A percentile compares a stretch with the other conserved stretches of the same genome.
These are phyloP conservation scores for Dioscorea cayenensis DNA, from an alignment of 116 monocot genomes.

Conservation along the genomic window DNA sequence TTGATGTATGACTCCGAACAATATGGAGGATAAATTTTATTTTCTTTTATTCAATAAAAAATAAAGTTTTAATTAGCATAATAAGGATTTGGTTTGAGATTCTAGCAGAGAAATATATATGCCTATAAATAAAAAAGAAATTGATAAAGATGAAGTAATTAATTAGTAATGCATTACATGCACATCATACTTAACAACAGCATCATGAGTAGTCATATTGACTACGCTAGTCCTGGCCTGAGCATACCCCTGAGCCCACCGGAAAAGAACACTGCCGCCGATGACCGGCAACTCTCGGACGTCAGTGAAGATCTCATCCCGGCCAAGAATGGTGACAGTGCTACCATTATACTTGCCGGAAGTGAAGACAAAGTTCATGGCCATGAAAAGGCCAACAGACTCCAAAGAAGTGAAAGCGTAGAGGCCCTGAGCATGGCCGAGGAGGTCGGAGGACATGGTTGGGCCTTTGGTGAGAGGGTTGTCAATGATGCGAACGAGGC, in stretches of 20 bases:
- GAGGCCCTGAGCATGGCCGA: conserved; percentile 37
- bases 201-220: conserved; percentile 7
- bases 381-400: conserved; percentile 26
- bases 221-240: conserved; percentile 8
- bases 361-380: conserved; percentile 30
- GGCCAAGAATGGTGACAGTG: conserved; percentile 22
- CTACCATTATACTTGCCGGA: conserved; percentile 29
- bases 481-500: conserved; percentile 40
- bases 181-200: conserved; percentile 26
- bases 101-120: too few relatives aligned
- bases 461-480: conserved; percentile 35
- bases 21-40: too few relatives aligned
- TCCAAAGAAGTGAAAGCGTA: conserved; percentile 16
- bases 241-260: conserved; percentile 31
- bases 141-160: too few relatives aligned
- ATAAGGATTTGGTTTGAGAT: too few relatives aligned
- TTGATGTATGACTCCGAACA: too few relatives aligned
- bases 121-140: too few relatives aligned
- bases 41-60: too few relatives aligned
- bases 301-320: conserved; percentile 8
- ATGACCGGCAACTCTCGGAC: conserved; percentile 35
- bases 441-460: conserved; percentile 9
- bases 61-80: too few relatives aligned
- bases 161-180: conserved; percentile 16
- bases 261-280: conserved; percentile 30